A percentile compares a stretch with the other conserved stretches of the same genome.
Conservation (phyloP, 768 basidiomycete species). For the Suillus brevipes region DNA sequence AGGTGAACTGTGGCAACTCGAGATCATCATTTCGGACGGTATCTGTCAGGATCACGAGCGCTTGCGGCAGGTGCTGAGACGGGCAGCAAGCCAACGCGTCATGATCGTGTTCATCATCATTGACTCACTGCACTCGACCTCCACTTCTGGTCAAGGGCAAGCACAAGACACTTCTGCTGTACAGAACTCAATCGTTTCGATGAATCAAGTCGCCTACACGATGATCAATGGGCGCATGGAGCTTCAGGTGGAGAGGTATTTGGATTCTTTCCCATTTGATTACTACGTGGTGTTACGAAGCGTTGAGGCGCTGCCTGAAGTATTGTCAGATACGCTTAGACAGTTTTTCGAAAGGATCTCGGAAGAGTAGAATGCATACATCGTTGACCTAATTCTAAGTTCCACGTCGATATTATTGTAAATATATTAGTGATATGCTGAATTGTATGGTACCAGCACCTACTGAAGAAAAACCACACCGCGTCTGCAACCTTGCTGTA, state of each 20-base stretch:
- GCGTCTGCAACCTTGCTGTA: neutral
- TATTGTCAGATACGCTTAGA: constrained; percentile 82
- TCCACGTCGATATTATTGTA: neutral
- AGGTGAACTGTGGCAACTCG: constrained; percentile 92
- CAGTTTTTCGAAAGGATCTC: constrained; percentile 90
- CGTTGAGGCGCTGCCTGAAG: constrained; percentile 90
- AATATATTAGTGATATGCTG: neutral
- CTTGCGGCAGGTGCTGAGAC: constrained; percentile 75
- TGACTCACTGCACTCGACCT: constrained; percentile 73
- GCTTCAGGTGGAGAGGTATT: constrained; percentile 82
- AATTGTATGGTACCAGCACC: neutral
- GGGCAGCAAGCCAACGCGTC: constrained; percentile 85
- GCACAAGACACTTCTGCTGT: constrained; percentile 20
- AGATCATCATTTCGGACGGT: constrained; percentile 99
- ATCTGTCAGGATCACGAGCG: constrained; percentile 94
- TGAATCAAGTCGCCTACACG: constrained; percentile 86
- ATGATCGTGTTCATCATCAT: constrained; percentile 97
- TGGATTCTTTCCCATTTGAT: constrained; percentile 97
- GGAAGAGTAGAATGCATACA: constrained; percentile 51
- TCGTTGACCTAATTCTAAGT: neutral
- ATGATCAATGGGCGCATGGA: constrained; percentile 67
- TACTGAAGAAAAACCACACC: no score
- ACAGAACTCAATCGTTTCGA: constrained; percentile 83
- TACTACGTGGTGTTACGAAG: constrained; percentile 92
- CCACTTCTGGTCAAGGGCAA: constrained; percentile 17